A percentile compares a stretch with the other conserved stretches of the same genome.
These are phyloP conservation scores for Metroxylon sagu DNA, from an alignment of 176 grass and related monocot species.

Conservation along the genomic window DNA sequence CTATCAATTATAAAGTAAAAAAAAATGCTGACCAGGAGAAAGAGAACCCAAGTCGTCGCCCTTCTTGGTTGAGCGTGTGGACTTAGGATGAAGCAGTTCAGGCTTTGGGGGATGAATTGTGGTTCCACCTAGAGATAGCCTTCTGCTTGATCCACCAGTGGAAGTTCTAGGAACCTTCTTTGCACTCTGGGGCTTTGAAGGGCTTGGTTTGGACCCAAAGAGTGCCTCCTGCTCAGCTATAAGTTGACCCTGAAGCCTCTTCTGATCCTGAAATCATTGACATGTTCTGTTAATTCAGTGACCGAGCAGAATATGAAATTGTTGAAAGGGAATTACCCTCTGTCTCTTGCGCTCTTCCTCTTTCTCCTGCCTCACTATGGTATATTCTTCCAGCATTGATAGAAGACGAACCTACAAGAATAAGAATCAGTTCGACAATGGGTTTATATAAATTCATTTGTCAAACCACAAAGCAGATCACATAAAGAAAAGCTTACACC, in stretches of 20 bases:
- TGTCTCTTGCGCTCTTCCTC: conserved; percentile 64
- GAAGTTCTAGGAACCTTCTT: conserved; percentile 47
- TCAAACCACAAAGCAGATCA: background rate
- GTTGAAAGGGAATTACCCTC: conserved; percentile 27
- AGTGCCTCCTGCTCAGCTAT: conserved; percentile 66
- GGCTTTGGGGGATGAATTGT: conserved; percentile 35
- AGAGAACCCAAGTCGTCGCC: conserved; percentile 26
- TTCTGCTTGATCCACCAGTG: conserved; percentile 25
- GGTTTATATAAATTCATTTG: too few species aligned
- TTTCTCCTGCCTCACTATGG: conserved; percentile 53
- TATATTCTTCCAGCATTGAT: conserved; percentile 63
- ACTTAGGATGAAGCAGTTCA: conserved; percentile 30
- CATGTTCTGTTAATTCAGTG: background rate
- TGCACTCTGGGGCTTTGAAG: conserved; percentile 46
- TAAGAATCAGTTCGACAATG: too few species aligned
- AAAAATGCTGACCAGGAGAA: conserved; percentile 42
- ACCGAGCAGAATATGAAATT: background rate
- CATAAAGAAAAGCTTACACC: conserved; percentile 29
- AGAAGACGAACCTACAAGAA: conserved; percentile 46
- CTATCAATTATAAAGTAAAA: background rate
- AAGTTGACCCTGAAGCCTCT: conserved; percentile 57
- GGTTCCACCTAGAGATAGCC: conserved; percentile 69
- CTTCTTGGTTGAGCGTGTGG: conserved; percentile 45
- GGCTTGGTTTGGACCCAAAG: conserved; percentile 67
- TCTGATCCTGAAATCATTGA: conserved; percentile 45